Evolutionary conservation across 768 basidiomycete genomes (phyloP).

Genomic region (Agrocybe pediades): DNA sequence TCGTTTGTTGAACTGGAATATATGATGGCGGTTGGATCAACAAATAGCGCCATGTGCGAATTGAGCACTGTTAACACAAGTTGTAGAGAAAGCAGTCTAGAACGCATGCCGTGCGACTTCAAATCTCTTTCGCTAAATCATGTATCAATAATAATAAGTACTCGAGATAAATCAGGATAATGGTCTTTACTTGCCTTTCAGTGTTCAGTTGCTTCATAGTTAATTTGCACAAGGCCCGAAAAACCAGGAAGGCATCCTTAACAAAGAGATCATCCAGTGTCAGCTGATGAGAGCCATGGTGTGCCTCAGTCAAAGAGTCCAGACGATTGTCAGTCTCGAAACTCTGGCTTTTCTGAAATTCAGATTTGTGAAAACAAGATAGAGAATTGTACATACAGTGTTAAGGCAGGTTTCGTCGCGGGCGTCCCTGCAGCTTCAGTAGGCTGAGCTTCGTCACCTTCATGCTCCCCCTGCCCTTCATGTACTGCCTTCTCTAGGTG

Average conservation of each 20-base stretch:
- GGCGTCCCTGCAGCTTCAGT: not conserved
- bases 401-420: constrained; percentile 8
- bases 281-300: constrained; percentile 43
- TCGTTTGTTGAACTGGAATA: constrained; percentile 89
- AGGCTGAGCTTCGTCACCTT: not conserved
- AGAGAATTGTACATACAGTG: constrained; percentile 18
- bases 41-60: constrained; percentile 88
- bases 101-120: constrained; percentile 96
- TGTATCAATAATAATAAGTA: constrained; percentile 15
- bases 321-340: constrained; percentile 36
- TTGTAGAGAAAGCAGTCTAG: constrained; percentile 92
- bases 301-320: constrained; percentile 34
- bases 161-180: not conserved
- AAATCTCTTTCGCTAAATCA: constrained; percentile 83
- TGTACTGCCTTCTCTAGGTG: not conserved
- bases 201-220: constrained; percentile 96
- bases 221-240: constrained; percentile 94
- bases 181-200: constrained; percentile 75
- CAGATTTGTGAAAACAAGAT: not conserved
- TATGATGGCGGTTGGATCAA: constrained; percentile 86
- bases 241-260: constrained; percentile 98
- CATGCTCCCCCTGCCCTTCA: constrained; percentile 1
- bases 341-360: constrained; percentile 28
- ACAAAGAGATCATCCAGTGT: constrained; percentile 87
- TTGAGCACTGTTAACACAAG: constrained; percentile 91